These are phyloP conservation scores for Tolypocladium amazonense DNA, from an alignment of 2,329 filamentous ascomycete genomes.

Conservation along the genomic window DNA sequence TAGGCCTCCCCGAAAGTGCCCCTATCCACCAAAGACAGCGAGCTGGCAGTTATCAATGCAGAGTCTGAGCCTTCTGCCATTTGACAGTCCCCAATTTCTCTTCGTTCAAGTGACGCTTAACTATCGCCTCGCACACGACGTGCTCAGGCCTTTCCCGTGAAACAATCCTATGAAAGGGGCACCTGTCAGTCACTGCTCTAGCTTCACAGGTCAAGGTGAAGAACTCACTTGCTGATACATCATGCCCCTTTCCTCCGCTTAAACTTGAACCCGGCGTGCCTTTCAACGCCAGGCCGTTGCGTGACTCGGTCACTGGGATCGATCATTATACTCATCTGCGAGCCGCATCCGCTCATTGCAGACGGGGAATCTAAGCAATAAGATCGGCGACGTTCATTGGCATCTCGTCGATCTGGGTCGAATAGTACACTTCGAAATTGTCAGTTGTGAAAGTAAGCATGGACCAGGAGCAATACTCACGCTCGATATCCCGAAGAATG, in stretches of 20 bases:
- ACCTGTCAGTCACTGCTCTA: background rate
- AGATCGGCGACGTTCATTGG: constrained; percentile 81
- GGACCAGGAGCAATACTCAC: constrained; percentile 37
- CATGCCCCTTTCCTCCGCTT: constrained; percentile 3
- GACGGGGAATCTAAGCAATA: constrained; percentile 30
- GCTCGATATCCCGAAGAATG: constrained; percentile 92
- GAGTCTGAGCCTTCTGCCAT: background rate
- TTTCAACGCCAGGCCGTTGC: background rate
- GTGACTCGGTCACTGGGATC: background rate
- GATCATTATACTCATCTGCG: background rate
- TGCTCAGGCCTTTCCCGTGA: background rate
- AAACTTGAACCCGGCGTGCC: background rate
- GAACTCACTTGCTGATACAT: background rate
- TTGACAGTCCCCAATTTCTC: background rate
- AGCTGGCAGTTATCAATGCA: background rate
- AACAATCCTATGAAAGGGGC: background rate
- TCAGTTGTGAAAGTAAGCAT: constrained; percentile 17
- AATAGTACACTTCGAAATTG: constrained; percentile 64
- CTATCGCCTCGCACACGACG: background rate
- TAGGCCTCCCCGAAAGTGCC: no score
- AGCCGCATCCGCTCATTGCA: background rate
- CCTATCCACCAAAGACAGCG: background rate
- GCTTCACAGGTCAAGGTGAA: background rate
- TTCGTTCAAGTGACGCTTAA: background rate
- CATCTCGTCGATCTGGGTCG: constrained; percentile 97